A percentile compares a stretch with the other conserved stretches of the same genome.
phyloP scores from a whole-genome alignment of 2,329 filamentous ascomycete species.

The Bipolaris bicolor region DNA sequence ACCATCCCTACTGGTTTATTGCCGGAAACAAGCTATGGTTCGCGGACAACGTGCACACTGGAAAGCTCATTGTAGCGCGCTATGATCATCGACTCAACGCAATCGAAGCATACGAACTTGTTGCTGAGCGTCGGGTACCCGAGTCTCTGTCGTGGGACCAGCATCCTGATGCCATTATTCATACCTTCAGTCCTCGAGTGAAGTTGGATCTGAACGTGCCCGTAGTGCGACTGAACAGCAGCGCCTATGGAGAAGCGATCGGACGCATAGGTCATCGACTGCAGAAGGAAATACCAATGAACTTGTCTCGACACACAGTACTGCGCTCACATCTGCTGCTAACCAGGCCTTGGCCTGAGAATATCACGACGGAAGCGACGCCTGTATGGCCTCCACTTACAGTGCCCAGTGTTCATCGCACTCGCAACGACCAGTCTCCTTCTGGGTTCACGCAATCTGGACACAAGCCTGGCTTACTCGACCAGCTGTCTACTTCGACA shows the following conservation, averaged over 20 bases:
- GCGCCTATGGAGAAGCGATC: constrained; percentile 32
- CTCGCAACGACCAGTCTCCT: constrained; percentile 56
- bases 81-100: constrained; percentile 75
- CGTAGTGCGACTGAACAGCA: constrained; percentile 55
- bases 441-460: constrained; percentile 52
- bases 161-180: constrained; percentile 70
- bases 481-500: constrained; percentile 69
- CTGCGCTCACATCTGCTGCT: constrained; percentile 73
- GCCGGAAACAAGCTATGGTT: constrained; percentile 85
- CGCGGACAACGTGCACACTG: constrained; percentile 72
- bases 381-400: constrained; percentile 75
- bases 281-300: constrained; percentile 59
- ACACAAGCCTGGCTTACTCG: constrained; percentile 59
- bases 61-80: constrained; percentile 75
- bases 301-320: constrained; percentile 39
- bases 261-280: constrained; percentile 50
- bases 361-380: constrained; percentile 45
- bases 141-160: constrained; percentile 68
- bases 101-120: constrained; percentile 80
- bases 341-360: constrained; percentile 59
- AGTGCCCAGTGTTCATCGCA: constrained; percentile 68
- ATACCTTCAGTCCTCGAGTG: constrained; percentile 73
- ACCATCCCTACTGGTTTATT: constrained; percentile 86
- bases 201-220: constrained; percentile 77
- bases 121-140: constrained; percentile 66